Base-by-base conservation (phyloP, 2,329 filamentous ascomycete genomes). In the Epichloe gansuensis region DNA sequence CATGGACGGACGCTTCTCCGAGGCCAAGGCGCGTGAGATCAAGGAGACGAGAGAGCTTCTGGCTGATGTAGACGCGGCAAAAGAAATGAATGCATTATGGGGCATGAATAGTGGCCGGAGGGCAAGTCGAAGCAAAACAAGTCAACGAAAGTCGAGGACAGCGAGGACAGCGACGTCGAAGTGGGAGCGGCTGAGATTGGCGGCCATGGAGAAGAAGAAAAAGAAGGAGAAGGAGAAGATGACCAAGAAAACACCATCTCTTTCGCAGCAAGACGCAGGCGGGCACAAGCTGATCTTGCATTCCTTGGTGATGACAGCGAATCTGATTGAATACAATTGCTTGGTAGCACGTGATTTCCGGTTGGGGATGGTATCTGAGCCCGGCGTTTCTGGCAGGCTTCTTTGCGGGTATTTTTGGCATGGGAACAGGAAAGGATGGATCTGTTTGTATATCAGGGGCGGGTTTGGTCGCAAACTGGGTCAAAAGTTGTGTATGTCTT, bases 1-100 rank as follows among this genome's bases (percentile, higher is more conserved):
- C 37, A 96, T 97, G 87, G 83, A 82, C 1, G 91, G 91, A 0
- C 82, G 91, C 15, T 96, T 89, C 68, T 95, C 88, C 1, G 79
- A 86, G 61, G 83, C 89, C 43, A 91, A 86, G 62, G 91, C 91
- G 1, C 81, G 78, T 25, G 83, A 88, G 67, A 96, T 97, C 65
- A 93, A 89, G 65, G 91, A 95, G 69, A 76, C 79, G 62, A 78
- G 91, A 51, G 91, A 98, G 69, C 75, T 98, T 38, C 77, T 81
- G 61, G 88, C 84, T 1, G 91, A 98, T 62, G 73, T 95, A 6
- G 88, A 93, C 62, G 85, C 83, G 12, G 89, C 95, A 15, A 82
- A 88, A 65, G 83, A 93, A 65, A 91, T 89, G 62, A 84, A 88
- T 54, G 78, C 81, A 59, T 75, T 78, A 49, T 96, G 91, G 90